Conservation (phyloP, 768 basidiomycete genomes). For the Collybiopsis luxurians region DNA sequence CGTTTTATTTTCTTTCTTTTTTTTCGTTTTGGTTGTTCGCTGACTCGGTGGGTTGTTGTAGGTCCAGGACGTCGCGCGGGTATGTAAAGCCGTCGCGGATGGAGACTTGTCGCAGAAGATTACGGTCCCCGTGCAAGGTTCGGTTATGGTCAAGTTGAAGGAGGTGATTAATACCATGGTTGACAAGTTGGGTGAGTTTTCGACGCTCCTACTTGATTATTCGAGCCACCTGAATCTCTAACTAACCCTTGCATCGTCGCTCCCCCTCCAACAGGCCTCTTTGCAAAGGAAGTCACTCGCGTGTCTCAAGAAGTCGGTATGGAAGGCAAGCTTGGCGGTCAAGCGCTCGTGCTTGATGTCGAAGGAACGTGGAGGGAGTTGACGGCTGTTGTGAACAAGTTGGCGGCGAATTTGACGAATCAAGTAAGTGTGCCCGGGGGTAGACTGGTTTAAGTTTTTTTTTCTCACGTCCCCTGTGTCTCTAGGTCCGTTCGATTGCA, state of each 20-base stretch:
- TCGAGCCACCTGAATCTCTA: no score
- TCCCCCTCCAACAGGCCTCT: constrained; percentile 46
- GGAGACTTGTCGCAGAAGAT: constrained; percentile 72
- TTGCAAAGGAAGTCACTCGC: constrained; percentile 89
- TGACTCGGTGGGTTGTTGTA: no score
- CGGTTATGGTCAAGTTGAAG: constrained; percentile 70
- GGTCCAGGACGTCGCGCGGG: constrained; percentile 69
- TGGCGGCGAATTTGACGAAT: constrained; percentile 56
- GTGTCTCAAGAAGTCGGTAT: constrained; percentile 84
- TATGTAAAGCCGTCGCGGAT: constrained; percentile 68
- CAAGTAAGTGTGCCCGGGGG: constrained; percentile 44
- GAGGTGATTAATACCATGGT: constrained; percentile 64
- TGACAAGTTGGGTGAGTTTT: constrained; percentile 17
- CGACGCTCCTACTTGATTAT: not conserved
- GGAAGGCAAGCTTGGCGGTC: constrained; percentile 82
- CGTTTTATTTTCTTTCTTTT: not conserved
- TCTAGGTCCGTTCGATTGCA: constrained; percentile 36
- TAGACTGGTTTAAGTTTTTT: constrained; percentile 43
- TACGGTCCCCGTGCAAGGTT: constrained; percentile 65
- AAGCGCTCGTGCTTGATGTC: constrained; percentile 82
- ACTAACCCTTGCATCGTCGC: not conserved
- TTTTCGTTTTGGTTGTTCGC: not conserved
- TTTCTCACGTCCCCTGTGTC: constrained; percentile 21
- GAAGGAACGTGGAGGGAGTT: constrained; percentile 90
- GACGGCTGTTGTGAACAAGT: constrained; percentile 68